These are phyloP conservation scores for Dothideomycetidae sp. DNA, from an alignment of 2,329 filamentous ascomycete species.

Conservation along the genomic window DNA sequence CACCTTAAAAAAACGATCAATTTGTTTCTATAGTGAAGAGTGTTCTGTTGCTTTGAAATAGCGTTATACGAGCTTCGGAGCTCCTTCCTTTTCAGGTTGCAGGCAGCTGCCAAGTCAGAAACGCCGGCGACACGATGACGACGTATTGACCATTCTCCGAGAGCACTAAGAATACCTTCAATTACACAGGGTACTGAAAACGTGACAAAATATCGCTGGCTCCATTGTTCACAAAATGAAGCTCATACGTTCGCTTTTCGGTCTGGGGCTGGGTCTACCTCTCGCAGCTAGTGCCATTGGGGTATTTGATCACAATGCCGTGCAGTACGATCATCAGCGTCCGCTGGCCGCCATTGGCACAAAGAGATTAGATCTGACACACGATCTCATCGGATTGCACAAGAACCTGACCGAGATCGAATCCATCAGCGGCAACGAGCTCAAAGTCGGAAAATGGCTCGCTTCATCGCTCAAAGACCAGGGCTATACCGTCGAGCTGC, in stretches of 20 bases:
- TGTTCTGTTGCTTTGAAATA: too few relatives aligned
- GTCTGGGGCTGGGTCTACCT: neutral
- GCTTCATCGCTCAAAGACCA: constrained; percentile 47
- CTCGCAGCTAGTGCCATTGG: neutral
- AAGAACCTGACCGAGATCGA: constrained; percentile 58
- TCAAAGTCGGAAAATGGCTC: constrained; percentile 53
- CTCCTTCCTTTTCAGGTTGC: too few relatives aligned
- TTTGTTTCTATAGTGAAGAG: too few relatives aligned
- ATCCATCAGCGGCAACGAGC: constrained; percentile 58
- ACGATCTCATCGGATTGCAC: constrained; percentile 56
- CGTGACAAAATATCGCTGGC: too few relatives aligned
- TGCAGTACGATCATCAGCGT: neutral
- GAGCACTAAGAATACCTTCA: too few relatives aligned
- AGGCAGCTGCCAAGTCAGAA: too few relatives aligned
- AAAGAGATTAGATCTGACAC: constrained; percentile 8
- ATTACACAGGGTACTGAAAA: too few relatives aligned
- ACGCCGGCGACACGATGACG: too few relatives aligned
- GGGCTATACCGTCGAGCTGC: constrained; percentile 49
- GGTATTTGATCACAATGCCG: neutral
- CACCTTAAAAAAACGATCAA: too few relatives aligned
- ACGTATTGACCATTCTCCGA: too few relatives aligned
- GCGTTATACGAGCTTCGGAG: too few relatives aligned
- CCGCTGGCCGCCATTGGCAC: neutral
- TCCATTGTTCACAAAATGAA: neutral
- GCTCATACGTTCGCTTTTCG: neutral